phyloP scores from a whole-genome alignment of 2,329 filamentous ascomycete species.

The Elsinoe perseae region DNA sequence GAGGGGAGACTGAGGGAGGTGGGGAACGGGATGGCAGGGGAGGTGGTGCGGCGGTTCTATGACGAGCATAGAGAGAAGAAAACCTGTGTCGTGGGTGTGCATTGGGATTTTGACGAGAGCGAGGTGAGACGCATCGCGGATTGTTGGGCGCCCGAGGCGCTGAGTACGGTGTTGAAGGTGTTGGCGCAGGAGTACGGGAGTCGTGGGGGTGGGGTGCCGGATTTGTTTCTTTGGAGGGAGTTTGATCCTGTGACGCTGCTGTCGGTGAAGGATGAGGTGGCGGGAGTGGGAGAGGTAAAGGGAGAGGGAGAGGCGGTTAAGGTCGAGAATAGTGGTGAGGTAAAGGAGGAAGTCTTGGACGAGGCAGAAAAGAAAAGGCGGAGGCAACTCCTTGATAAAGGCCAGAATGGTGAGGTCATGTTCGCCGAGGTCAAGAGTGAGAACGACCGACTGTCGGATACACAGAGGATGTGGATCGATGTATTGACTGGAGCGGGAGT shows the following conservation, averaged over 20 bases:
- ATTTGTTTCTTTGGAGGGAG: constrained; percentile 78
- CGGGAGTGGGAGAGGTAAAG: constrained; percentile 13
- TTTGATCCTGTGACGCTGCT: background rate
- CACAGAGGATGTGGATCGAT: constrained; percentile 94
- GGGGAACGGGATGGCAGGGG: constrained; percentile 66
- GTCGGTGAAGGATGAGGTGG: constrained; percentile 20
- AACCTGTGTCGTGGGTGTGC: constrained; percentile 83
- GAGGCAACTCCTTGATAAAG: background rate
- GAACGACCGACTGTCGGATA: constrained; percentile 92
- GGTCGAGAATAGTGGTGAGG: background rate
- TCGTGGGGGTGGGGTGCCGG: constrained; percentile 79
- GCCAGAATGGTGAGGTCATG: constrained; percentile 28
- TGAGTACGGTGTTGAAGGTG: constrained; percentile 82
- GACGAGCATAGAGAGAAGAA: constrained; percentile 57
- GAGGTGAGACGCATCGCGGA: constrained; percentile 71
- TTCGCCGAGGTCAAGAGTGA: constrained; percentile 46
- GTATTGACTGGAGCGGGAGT: constrained; percentile 79
- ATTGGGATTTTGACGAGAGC: constrained; percentile 76
- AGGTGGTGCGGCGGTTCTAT: constrained; percentile 62
- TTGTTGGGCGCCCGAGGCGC: constrained; percentile 71
- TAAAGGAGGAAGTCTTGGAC: constrained; percentile 17
- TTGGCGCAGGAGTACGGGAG: constrained; percentile 91
- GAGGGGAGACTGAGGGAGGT: constrained; percentile 81
- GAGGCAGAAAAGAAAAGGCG: constrained; percentile 17
- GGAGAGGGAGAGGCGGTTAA: constrained; percentile 18